Base-by-base conservation (phyloP, 2,329 filamentous ascomycete species). In the Cercospora sesami region DNA sequence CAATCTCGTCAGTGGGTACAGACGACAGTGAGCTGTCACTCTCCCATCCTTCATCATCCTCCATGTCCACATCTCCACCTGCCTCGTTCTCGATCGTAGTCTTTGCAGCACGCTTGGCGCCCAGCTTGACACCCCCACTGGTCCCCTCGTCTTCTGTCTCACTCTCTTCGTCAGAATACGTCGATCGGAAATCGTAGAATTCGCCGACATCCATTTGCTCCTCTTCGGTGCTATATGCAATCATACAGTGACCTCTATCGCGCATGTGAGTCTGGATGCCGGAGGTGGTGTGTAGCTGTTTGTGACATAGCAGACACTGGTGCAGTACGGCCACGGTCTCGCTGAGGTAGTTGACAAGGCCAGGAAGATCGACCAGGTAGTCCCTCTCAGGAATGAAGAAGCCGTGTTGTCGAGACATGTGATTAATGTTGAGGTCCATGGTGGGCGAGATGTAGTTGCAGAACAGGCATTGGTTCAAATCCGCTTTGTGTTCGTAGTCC, bases 241-340 rank as follows among this genome's bases (percentile, higher is more conserved):
- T 96, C 86, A 94, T 97, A 86, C 94, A 98, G 81, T 99, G 95
- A 0, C 93, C 91, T 78, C 93, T 94, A 79, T 99, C 95, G 55
- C 93, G 90, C 95, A 99, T 99, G 79, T 99, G 95, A 0, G 94
- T 97, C 78, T 97, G 94, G 28, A 94, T 88, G 18, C 92, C 94
- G 66, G 90, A 89, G 0, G 91, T 85, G 12, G 90, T 94, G 70
- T 90, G 87, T 77, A 95, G 92, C 53, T 90, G 80, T 79, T 95
- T 96, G 77, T 91, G 90, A 78, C 95, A 99, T 77, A 90, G 93
- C 58, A 99, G 80, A 79, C 95, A 99, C 79, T 96, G 90, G 77
- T 93, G 89, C 69, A 90, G 87, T 68, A 93, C 87, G 69, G 90
- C 86, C 48, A 99, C 90, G 73, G 93, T 96, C 71, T 89, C 85